Conservation (phyloP, 2,329 filamentous ascomycete species). For the Xylariomycetidae sp. region DNA sequence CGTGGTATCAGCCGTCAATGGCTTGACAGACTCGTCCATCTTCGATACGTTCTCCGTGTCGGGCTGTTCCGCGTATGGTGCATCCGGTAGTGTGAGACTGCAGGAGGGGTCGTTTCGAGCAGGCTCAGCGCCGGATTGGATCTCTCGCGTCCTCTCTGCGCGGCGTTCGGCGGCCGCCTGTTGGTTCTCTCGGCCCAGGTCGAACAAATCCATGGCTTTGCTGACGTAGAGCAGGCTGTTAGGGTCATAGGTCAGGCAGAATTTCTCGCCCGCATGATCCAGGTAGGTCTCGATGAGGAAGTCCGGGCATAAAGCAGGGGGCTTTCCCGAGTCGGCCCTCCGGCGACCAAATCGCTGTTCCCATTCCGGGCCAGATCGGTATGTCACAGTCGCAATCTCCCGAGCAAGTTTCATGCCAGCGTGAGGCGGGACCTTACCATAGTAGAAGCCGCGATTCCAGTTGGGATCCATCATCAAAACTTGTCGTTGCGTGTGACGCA, state of each 20-base stretch:
- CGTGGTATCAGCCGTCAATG: conserved; percentile 33
- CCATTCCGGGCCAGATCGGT: conserved; percentile 95
- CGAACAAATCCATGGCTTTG: conserved; percentile 98
- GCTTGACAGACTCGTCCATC: conserved; percentile 22
- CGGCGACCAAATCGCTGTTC: conserved; percentile 87
- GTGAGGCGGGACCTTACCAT: conserved; percentile 80
- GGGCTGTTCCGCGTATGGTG: conserved; percentile 86
- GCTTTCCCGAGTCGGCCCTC: conserved; percentile 77
- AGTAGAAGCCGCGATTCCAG: conserved; percentile 95
- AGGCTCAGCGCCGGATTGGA: conserved; percentile 41
- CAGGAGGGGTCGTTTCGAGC: conserved; percentile 48
- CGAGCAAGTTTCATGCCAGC: conserved; percentile 96
- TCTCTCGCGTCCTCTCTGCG: conserved; percentile 49
- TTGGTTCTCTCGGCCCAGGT: conserved; percentile 71
- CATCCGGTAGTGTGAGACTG: conserved; percentile 73
- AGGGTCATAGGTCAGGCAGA: conserved; percentile 91
- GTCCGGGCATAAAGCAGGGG: conserved; percentile 90
- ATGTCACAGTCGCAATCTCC: conserved; percentile 96
- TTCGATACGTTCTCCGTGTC: conserved; percentile 41
- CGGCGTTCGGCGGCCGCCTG: conserved; percentile 56
- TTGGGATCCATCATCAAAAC: conserved; percentile 99
- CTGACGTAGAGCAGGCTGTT: conserved; percentile 95
- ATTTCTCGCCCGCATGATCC: conserved; percentile 97
- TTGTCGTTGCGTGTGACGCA: conserved; percentile 95
- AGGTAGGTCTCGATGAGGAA: conserved; percentile 98